phyloP scores from a whole-genome alignment of 2,329 filamentous ascomycete genomes.

The Colletotrichum agaves region DNA sequence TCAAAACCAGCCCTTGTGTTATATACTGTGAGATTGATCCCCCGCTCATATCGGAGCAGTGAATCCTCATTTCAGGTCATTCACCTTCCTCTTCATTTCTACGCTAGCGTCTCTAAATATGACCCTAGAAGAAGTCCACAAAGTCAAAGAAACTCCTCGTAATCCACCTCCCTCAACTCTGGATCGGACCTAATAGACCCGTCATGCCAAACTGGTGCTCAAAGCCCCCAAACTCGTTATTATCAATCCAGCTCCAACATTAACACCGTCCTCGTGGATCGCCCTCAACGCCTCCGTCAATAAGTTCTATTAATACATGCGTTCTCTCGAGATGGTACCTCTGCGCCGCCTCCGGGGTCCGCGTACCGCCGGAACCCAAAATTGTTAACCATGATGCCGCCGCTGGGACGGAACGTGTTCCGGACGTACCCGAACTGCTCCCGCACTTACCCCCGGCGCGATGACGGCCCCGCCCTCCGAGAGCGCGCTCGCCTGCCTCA shows the following conservation, averaged over 20 bases:
- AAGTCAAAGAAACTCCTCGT: conserved; percentile 70
- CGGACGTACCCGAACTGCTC: conserved; percentile 66
- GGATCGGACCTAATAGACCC: conserved; percentile 59
- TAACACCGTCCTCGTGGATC: conserved; percentile 65
- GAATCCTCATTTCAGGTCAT: no score
- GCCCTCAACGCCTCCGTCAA: conserved; percentile 65
- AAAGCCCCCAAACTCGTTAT: conserved; percentile 67
- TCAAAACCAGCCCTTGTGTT: no score
- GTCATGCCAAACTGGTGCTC: conserved; percentile 67
- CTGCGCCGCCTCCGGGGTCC: conserved; percentile 56
- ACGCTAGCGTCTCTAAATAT: neutral
- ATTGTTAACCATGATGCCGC: conserved; percentile 59
- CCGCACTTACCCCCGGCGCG: conserved; percentile 67
- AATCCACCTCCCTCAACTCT: conserved; percentile 59
- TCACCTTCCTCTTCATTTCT: no score
- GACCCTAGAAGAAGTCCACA: conserved; percentile 58
- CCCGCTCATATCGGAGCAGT: no score
- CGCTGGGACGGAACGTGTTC: conserved; percentile 64
- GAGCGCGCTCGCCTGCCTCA: conserved; percentile 59
- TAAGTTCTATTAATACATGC: conserved; percentile 64
- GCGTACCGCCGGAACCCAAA: conserved; percentile 67
- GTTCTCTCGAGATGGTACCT: conserved; percentile 64
- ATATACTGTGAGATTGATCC: no score
- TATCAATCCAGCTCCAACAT: conserved; percentile 64
- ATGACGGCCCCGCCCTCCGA: conserved; percentile 68